A percentile compares a stretch with the other conserved stretches of the same genome.
Conservation (phyloP, 768 basidiomycete species). For the Pleurotus platypus region DNA sequence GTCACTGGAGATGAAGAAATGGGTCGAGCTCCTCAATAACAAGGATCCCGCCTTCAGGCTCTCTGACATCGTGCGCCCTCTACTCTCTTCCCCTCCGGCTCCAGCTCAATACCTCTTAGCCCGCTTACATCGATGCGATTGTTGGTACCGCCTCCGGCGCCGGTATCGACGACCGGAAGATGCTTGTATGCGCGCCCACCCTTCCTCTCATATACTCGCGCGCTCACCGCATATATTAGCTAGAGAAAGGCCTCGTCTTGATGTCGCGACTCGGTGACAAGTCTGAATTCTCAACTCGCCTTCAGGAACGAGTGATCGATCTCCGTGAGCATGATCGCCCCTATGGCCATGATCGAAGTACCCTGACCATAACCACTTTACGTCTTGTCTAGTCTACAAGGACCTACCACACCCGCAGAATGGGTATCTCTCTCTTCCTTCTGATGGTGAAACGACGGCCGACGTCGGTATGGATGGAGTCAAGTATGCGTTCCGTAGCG, state of each 20-base stretch:
- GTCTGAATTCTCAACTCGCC: constrained; percentile 23
- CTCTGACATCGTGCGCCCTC: constrained; percentile 26
- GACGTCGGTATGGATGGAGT: constrained; percentile 17
- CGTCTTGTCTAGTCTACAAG: constrained; percentile 54
- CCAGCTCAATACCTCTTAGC: constrained; percentile 25
- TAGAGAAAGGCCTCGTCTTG: constrained; percentile 56
- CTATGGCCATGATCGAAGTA: constrained; percentile 1
- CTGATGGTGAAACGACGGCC: constrained; percentile 11
- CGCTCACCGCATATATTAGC: constrained; percentile 32
- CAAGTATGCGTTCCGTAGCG: constrained; percentile 52
- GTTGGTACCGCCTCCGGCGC: constrained; percentile 28
- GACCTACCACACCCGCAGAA: constrained; percentile 76
- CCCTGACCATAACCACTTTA: constrained; percentile 14
- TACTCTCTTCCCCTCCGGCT: background rate
- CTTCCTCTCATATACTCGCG: background rate
- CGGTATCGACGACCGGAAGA: constrained; percentile 55
- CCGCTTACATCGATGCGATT: constrained; percentile 46
- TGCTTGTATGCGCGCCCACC: constrained; percentile 42
- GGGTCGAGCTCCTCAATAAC: background rate
- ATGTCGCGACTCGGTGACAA: constrained; percentile 50
- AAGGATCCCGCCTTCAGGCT: constrained; percentile 18
- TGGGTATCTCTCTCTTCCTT: constrained; percentile 38
- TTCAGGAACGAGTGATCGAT: constrained; percentile 50
- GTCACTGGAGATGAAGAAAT: background rate
- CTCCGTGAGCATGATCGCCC: constrained; percentile 41